phyloP scores from a whole-genome alignment of 139 green algal genomes.

The Pseudopediastrum boryanum region DNA sequence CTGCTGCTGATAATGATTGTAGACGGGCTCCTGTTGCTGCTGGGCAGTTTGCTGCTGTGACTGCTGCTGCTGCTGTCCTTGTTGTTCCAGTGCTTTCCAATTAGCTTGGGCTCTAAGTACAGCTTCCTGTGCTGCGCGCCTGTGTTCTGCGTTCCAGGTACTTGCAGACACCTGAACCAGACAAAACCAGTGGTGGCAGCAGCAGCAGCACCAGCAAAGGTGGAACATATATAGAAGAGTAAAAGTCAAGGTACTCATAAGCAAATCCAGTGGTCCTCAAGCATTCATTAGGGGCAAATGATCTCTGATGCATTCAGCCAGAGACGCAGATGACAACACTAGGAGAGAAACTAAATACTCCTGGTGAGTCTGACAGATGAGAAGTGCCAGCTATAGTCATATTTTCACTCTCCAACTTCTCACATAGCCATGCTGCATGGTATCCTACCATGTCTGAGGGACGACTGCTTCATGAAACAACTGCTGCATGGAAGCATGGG shows the following conservation, averaged over 20 bases:
- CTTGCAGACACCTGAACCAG: conserved; percentile 21
- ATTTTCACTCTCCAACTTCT: too few species aligned
- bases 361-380: too few species aligned
- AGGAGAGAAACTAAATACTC: background rate
- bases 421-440: too few species aligned
- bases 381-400: too few species aligned
- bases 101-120: conserved; percentile 12
- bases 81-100: conserved; percentile 2
- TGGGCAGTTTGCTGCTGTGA: background rate
- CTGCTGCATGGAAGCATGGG: too few species aligned
- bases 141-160: conserved; percentile 8
- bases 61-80: background rate
- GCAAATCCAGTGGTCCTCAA: background rate
- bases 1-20: background rate
- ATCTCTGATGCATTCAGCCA: background rate
- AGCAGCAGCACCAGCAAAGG: background rate
- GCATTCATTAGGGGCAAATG: background rate
- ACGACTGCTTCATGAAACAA: too few species aligned
- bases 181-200: background rate
- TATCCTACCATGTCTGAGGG: too few species aligned
- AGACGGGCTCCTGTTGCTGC: conserved; percentile 2
- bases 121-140: conserved; percentile 1
- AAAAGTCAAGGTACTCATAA: background rate
- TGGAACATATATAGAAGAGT: background rate
- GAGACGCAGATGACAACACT: background rate